Percentiles rank a stretch among this genome's conserved stretches.
phyloP scores from a whole-genome alignment of 129 eudicot species.

The sunflower (Helianthus annuus) region DNA sequence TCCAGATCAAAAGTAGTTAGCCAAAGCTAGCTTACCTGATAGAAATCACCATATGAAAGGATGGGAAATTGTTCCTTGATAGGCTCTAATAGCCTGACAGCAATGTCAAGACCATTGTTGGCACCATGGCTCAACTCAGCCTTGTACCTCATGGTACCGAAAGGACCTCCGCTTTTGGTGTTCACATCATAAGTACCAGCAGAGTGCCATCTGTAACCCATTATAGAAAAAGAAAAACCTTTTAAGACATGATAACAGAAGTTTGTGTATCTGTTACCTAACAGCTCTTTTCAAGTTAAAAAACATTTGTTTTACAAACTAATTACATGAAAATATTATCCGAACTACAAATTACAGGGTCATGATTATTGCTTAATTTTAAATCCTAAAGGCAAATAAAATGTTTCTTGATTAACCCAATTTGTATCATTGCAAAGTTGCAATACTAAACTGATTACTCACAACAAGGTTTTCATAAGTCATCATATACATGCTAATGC shows the following conservation, averaged over 20 bases:
- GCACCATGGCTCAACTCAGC: slow-evolving; percentile 67
- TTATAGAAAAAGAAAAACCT: not conserved
- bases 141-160: slow-evolving; percentile 67
- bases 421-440: too few species aligned
- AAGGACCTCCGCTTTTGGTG: slow-evolving; percentile 84
- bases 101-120: slow-evolving; percentile 88
- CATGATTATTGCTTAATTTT: not conserved
- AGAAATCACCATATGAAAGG: slow-evolving; percentile 72
- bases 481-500: too few species aligned
- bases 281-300: not conserved
- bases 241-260: not conserved
- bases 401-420: not conserved
- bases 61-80: slow-evolving; percentile 73
- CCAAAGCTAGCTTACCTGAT: slow-evolving; percentile 50
- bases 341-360: too few species aligned
- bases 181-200: slow-evolving; percentile 75
- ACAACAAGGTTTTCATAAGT: not conserved
- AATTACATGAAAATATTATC: not conserved
- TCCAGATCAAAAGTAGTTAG: not conserved
- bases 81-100: slow-evolving; percentile 73
- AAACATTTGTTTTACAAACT: not conserved
- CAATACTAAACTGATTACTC: not conserved
- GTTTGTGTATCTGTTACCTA: not conserved
- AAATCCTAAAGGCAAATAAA: too few species aligned
- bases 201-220: slow-evolving; percentile 71